Evolutionary conservation across 331 rosid genomes (phyloP).

Genomic region (Malus hybrid): DNA sequence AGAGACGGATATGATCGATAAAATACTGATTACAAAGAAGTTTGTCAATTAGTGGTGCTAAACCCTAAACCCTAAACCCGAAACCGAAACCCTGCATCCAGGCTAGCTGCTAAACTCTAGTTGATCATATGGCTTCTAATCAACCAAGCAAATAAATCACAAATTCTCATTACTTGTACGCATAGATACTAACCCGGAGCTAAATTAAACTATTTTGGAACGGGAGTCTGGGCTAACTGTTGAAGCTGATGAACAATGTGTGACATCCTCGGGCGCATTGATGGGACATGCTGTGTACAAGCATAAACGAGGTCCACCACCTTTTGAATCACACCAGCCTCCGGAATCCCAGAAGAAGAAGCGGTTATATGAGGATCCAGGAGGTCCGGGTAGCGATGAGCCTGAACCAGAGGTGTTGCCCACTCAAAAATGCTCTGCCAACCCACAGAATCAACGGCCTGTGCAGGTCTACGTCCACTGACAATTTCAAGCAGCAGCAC

Average conservation of each 20-base stretch:
- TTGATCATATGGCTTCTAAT: neutral
- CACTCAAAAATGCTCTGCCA: slow-evolving; percentile 99
- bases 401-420: slow-evolving; percentile 96
- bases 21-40: neutral
- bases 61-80: neutral
- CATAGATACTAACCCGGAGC: neutral
- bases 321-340: slow-evolving; percentile 70
- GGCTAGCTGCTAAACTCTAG: neutral
- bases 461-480: slow-evolving; percentile 94
- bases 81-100: neutral
- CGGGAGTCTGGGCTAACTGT: slow-evolving; percentile 58
- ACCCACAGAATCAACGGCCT: slow-evolving; percentile 90
- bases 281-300: slow-evolving; percentile 96
- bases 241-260: slow-evolving; percentile 98
- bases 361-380: slow-evolving; percentile 75
- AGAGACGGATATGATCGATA: neutral
- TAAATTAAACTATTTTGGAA: slow-evolving; percentile 20
- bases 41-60: neutral
- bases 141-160: neutral
- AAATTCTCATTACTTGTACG: neutral
- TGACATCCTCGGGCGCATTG: slow-evolving; percentile 98
- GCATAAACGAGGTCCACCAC: slow-evolving; percentile 97
- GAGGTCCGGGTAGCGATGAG: slow-evolving; percentile 86
- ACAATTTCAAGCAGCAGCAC: slow-evolving; percentile 90
- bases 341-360: slow-evolving; percentile 56